Evolutionary conservation across 2,329 filamentous ascomycete species (phyloP), one percentile per base, ranked within the genome.

Genomic region (Arthrobotrys entomopaga): DNA sequence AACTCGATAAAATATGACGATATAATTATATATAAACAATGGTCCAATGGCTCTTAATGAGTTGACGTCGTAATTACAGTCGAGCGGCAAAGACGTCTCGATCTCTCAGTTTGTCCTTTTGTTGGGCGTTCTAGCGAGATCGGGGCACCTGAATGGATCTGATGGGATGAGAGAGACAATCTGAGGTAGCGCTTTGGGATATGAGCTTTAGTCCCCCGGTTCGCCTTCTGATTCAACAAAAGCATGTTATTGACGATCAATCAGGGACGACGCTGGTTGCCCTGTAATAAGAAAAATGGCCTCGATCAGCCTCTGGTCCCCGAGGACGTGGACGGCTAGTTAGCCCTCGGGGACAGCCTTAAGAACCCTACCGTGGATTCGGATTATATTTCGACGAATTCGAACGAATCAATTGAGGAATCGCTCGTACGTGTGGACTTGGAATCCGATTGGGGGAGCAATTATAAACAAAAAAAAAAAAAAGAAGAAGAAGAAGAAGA

Each of bases 141-240:
- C 16, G 49, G 13, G 24, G 24, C n/a, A 46, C 50, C 19, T 58
- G 26, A 29, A 42, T 57, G 13, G 49, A 58, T 70, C 42, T 58
- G 50, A 52, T 53, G 58, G 54, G 58, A 70, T 70, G 65, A 70
- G 58, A 70, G 58, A 70, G 50, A 64, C 56, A 60, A 49, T 16
- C 53, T 43, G 20, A 60, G 50, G 50, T 50, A 60, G 65, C 56
- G 63, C 63, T 59, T 66, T 26, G 22, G 61, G 50, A 19, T 46
- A 46, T 19, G 13, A 46, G 13, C 42, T 34, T 34, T 5, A 46
- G 13, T 7, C 16, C 42, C 34, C 42, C 16, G 16, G 42, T 13
- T 34, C 38, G 24, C 34, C 8, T 48, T 42, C 38, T 16, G 19
- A 56, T 38, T 46, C 16, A 19, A 58, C 29, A 6, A 40, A n/a